These are phyloP conservation scores for Talaromyces funiculosus DNA, from an alignment of 2,329 filamentous ascomycete species.

Conservation along the genomic window DNA sequence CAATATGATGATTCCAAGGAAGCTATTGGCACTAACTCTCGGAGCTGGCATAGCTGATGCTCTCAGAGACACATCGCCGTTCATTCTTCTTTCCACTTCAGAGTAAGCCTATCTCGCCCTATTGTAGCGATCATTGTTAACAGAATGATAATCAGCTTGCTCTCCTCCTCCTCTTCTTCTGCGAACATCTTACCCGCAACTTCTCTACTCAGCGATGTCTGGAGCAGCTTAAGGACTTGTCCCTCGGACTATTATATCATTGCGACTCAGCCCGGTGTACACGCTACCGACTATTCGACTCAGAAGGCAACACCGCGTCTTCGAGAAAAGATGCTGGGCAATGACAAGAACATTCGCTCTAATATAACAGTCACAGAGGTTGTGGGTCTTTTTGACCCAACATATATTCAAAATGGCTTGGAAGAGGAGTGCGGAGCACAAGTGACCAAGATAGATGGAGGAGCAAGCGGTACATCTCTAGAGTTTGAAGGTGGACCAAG, in stretches of 20 bases:
- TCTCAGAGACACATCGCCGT: constrained; percentile 82
- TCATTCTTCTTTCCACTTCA: constrained; percentile 79
- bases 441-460: constrained; percentile 39
- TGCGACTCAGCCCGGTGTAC: constrained; percentile 69
- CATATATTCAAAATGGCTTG: constrained; percentile 39
- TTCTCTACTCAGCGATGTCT: constrained; percentile 39
- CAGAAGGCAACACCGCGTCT: constrained; percentile 49
- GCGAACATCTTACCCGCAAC: constrained; percentile 40
- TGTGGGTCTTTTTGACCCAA: constrained; percentile 43
- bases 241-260: constrained; percentile 72
- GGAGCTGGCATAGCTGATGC: constrained; percentile 59
- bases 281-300: constrained; percentile 60
- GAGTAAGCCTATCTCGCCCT: constrained; percentile 54
- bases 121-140: constrained; percentile 19
- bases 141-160: constrained; percentile 26
- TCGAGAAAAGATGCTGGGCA: constrained; percentile 45
- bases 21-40: constrained; percentile 44
- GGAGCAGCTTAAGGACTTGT: constrained; percentile 55
- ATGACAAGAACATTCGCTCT: constrained; percentile 50
- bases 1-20: constrained; percentile 36
- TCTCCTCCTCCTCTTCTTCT: constrained; percentile 32
- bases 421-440: constrained; percentile 45
- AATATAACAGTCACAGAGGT: constrained; percentile 51
- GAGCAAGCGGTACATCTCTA: constrained; percentile 38
- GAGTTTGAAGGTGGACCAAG: constrained; percentile 34